Evolutionary conservation across 1,139 yeast genomes (phyloP).

Genomic region (Taphrina deformans): DNA sequence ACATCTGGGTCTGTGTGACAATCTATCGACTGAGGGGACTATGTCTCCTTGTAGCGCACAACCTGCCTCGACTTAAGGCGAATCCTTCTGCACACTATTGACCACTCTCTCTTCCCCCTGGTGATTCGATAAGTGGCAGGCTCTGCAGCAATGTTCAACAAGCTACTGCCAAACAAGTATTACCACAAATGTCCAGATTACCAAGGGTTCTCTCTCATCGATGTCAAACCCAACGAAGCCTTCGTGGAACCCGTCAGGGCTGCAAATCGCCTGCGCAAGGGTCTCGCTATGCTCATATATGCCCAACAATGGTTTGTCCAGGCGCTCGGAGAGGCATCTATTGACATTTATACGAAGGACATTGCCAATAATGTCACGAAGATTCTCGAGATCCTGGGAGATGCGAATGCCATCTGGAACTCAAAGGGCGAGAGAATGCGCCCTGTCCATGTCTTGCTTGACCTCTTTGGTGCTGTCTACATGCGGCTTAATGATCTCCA

Average conservation of each 20-base stretch:
- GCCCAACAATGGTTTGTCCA: constrained; percentile 6
- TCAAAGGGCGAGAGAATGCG: constrained; percentile 8
- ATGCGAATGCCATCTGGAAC: constrained; percentile 6
- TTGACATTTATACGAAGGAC: neutral
- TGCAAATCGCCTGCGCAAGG: neutral
- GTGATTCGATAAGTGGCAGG: neutral
- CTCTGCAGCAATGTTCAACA: neutral
- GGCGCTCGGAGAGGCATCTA: neutral
- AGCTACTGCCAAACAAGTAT: neutral
- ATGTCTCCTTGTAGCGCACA: no score
- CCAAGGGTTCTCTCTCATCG: constrained; percentile 1
- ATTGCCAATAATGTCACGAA: neutral
- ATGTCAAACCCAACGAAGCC: constrained; percentile 3
- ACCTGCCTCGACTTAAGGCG: no score
- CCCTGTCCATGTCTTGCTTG: constrained; percentile 6
- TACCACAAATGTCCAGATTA: constrained; percentile 6
- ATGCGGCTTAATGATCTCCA: neutral
- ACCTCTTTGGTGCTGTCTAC: constrained; percentile 3
- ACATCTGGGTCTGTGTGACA: no score
- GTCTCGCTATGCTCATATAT: constrained; percentile 7
- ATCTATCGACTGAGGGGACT: no score
- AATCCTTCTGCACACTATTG: no score
- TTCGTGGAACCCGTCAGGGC: constrained; percentile 8
- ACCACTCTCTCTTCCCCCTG: neutral
- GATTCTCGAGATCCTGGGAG: constrained; percentile 3